These are phyloP conservation scores for Barnettozyma populi DNA, from an alignment of 805 yeast species.

Conservation along the genomic window DNA sequence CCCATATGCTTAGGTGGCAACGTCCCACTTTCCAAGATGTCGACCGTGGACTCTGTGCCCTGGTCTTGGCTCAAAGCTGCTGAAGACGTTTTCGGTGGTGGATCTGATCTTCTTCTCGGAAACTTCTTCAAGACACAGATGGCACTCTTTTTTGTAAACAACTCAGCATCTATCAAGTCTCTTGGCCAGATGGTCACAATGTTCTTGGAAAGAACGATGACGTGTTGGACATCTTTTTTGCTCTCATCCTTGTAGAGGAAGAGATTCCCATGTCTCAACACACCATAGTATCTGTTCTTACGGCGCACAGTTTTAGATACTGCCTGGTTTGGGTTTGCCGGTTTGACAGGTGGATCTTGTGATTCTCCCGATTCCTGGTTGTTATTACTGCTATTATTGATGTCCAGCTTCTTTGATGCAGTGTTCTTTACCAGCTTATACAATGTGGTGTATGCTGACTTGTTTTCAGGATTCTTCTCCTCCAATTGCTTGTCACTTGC, in stretches of 20 bases:
- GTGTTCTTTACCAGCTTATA: slow-evolving; percentile 46
- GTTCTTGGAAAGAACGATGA: slow-evolving; percentile 66
- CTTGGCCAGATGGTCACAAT: slow-evolving; percentile 86
- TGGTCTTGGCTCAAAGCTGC: slow-evolving; percentile 16
- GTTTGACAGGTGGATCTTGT: slow-evolving; percentile 3
- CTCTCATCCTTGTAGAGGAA: slow-evolving; percentile 75
- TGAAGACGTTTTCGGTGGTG: slow-evolving; percentile 31
- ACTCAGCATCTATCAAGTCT: slow-evolving; percentile 60
- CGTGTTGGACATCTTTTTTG: slow-evolving; percentile 65
- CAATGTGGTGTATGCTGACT: slow-evolving; percentile 56
- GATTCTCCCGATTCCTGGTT: neutral
- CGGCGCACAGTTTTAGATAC: slow-evolving; percentile 35
- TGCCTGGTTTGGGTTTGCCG: slow-evolving; percentile 9
- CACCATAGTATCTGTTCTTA: slow-evolving; percentile 62
- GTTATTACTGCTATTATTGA: slow-evolving; percentile 5
- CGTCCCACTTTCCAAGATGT: slow-evolving; percentile 20
- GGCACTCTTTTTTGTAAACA: slow-evolving; percentile 77
- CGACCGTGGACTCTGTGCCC: slow-evolving; percentile 16
- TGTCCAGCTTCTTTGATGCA: slow-evolving; percentile 17
- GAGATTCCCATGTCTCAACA: slow-evolving; percentile 80
- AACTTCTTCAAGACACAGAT: slow-evolving; percentile 60
- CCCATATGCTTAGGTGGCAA: slow-evolving; percentile 29
- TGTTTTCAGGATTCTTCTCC: slow-evolving; percentile 24
- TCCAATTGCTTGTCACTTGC: slow-evolving; percentile 32
- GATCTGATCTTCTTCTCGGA: slow-evolving; percentile 24